A percentile compares a stretch with the other conserved stretches of the same genome.
phyloP scores from a whole-genome alignment of 306 rosid genomes.

The Pachyrhizus erosus region DNA sequence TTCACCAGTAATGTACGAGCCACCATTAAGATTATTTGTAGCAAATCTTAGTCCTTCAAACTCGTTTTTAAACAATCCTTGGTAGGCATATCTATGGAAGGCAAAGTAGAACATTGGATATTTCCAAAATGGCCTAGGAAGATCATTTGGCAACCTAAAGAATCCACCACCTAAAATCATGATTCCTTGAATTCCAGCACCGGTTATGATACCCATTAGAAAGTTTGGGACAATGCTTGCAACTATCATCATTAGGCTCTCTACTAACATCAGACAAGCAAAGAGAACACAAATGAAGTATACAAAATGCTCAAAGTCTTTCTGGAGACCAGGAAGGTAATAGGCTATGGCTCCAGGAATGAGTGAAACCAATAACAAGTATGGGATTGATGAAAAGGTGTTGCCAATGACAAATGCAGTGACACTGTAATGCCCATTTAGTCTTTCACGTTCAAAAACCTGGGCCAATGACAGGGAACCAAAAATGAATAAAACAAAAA shows the following conservation, averaged over 20 bases:
- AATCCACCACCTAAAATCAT: conserved; percentile 65
- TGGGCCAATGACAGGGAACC: conserved; percentile 3
- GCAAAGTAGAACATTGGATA: conserved; percentile 66
- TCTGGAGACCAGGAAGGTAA: conserved; percentile 63
- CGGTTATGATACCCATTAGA: conserved; percentile 77
- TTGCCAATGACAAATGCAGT: conserved; percentile 63
- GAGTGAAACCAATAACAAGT: conserved; percentile 48
- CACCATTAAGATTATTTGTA: neutral
- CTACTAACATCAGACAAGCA: conserved; percentile 64
- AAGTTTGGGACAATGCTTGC: conserved; percentile 72
- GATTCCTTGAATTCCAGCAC: conserved; percentile 77
- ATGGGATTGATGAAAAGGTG: conserved; percentile 72
- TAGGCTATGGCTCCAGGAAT: conserved; percentile 68
- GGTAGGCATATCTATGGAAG: conserved; percentile 66
- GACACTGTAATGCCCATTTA: conserved; percentile 77
- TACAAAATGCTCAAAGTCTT: conserved; percentile 44
- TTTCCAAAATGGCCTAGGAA: conserved; percentile 63
- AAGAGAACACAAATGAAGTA: conserved; percentile 55
- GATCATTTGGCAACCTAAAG: conserved; percentile 62
- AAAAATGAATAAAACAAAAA: neutral
- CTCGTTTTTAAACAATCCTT: conserved; percentile 79
- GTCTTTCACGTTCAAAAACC: conserved; percentile 75
- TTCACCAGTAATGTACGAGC: conserved; percentile 50
- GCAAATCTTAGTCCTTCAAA: conserved; percentile 52
- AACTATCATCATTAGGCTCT: conserved; percentile 84